phyloP scores from a whole-genome alignment of 1,139 yeast genomes.

The Casaregolazyma suthepensis region DNA sequence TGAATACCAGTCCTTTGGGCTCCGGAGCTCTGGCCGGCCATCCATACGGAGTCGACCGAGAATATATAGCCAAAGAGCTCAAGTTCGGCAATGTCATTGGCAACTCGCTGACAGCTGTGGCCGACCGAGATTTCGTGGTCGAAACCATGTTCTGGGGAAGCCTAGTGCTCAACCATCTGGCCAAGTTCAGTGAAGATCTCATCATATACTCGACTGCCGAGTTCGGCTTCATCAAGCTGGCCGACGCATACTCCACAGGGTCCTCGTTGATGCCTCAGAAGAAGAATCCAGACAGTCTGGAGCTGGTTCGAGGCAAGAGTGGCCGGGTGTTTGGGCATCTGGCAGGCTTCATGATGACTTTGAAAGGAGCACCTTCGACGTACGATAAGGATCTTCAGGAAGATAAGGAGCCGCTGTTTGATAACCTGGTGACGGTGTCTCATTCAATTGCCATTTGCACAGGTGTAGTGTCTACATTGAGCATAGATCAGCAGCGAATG shows the following conservation, averaged over 20 bases:
- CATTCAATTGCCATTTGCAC: slow-evolving; percentile 92
- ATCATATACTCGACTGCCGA: slow-evolving; percentile 96
- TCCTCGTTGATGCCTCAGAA: slow-evolving; percentile 98
- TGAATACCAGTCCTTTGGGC: slow-evolving; percentile 88
- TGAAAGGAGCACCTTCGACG: slow-evolving; percentile 93
- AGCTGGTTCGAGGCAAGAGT: slow-evolving; percentile 89
- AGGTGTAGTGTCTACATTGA: slow-evolving; percentile 86
- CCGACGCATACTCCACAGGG: slow-evolving; percentile 98
- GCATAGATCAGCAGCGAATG: slow-evolving; percentile 70
- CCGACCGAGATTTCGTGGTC: slow-evolving; percentile 95
- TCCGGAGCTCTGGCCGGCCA: slow-evolving; percentile 99
- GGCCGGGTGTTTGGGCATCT: slow-evolving; percentile 96
- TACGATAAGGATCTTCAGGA: slow-evolving; percentile 98
- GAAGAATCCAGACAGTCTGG: slow-evolving; percentile 95
- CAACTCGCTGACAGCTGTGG: slow-evolving; percentile 88
- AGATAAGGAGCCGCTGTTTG: slow-evolving; percentile 96
- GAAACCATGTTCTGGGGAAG: slow-evolving; percentile 98
- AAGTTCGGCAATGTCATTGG: slow-evolving; percentile 86
- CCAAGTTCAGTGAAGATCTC: slow-evolving; percentile 89
- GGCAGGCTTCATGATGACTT: slow-evolving; percentile 92
- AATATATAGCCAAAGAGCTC: slow-evolving; percentile 68
- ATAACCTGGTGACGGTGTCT: slow-evolving; percentile 81
- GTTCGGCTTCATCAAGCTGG: slow-evolving; percentile 85
- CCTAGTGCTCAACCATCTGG: slow-evolving; percentile 87
- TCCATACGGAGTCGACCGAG: slow-evolving; percentile 96